Evolutionary conservation across 2,329 filamentous ascomycete genomes (phyloP).

Genomic region (Corinectria fuckeliana): DNA sequence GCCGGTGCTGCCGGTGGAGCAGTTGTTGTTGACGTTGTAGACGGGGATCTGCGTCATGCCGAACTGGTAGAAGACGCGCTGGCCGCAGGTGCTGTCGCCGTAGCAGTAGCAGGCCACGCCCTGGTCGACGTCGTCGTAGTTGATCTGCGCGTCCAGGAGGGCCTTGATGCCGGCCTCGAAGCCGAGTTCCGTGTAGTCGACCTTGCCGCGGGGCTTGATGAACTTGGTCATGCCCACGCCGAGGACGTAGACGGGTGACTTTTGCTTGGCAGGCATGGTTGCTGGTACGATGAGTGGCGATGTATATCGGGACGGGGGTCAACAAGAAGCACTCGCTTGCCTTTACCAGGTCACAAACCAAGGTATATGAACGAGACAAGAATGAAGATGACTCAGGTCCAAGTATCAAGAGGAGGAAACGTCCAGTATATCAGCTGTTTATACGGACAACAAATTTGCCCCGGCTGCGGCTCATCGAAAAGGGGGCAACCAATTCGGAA

Average conservation of each 20-base stretch:
- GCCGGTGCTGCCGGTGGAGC: conserved; percentile 92
- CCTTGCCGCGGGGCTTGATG: conserved; percentile 93
- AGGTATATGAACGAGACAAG: not conserved
- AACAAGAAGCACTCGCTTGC: conserved; percentile 22
- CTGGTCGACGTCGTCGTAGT: conserved; percentile 94
- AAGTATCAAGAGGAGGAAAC: not conserved
- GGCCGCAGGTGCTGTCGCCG: conserved; percentile 91
- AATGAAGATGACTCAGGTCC: not conserved
- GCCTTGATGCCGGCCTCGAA: conserved; percentile 93
- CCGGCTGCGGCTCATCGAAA: conserved; percentile 21
- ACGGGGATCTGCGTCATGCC: conserved; percentile 96
- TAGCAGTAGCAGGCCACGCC: conserved; percentile 98
- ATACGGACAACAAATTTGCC: conserved; percentile 10
- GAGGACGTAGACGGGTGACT: conserved; percentile 78
- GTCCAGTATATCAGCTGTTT: not conserved
- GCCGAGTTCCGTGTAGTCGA: conserved; percentile 93
- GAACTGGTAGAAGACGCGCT: conserved; percentile 98
- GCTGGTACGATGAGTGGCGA: not conserved
- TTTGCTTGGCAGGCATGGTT: conserved; percentile 57
- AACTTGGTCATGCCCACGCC: conserved; percentile 99
- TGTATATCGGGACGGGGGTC: not conserved
- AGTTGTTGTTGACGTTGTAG: conserved; percentile 99
- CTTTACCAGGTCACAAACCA: not conserved
- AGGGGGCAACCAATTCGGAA: conserved; percentile 9
- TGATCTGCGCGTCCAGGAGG: conserved; percentile 85